Evolutionary conservation across 1,139 yeast genomes (phyloP), one percentile per base, ranked within the genome.

Genomic region (Saccharomyces pastorianus): DNA sequence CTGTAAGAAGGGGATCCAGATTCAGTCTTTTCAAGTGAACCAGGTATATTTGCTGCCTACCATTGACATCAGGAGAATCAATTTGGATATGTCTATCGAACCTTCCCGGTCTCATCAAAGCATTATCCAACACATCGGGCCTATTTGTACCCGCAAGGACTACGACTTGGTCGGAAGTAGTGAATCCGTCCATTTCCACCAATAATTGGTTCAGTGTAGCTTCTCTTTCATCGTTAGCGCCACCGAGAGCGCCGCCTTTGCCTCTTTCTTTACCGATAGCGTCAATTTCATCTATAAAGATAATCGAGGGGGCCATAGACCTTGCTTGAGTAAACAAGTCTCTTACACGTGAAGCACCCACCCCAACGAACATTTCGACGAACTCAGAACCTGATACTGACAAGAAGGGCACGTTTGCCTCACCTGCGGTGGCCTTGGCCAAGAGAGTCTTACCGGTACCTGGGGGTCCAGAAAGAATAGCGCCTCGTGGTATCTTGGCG

Each of bases 361-460:
- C 98, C 76, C 99, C 99, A 41, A 90, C 97, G 75, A 90, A 93
- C 98, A 93, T 91, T 72, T 93, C 99, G 17, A 93, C 96, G 62
- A 93, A 93, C 69, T 93, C 98, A n/a, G 98, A 90, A 62, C 98
- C 99, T 5, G 96, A 88, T 11, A 93, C 98, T 14, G 96, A 86
- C 61, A 83, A 82, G 67, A 93, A 93, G 44, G 99, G 98, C 48
- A 93, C 99, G 51, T 93, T 96, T 0, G 98, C 98, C 72, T 93
- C 99, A 60, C 99, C 99, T 1, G 99, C 99, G 47, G 98, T 93
- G 4, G 99, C 99, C 70, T 88, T 91, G n/a, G 99, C 99, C 56
- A 93, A 76, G 59, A 93, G 76, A 0, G 99, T 93, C 71, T 93
- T 93, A 84, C 99, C 99, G 6, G 99, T 93, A 77, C 99, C 99